Percentiles rank a stretch among this genome's conserved stretches.
Conservation (phyloP, 768 basidiomycete genomes). For the Amanita jacksonii region DNA sequence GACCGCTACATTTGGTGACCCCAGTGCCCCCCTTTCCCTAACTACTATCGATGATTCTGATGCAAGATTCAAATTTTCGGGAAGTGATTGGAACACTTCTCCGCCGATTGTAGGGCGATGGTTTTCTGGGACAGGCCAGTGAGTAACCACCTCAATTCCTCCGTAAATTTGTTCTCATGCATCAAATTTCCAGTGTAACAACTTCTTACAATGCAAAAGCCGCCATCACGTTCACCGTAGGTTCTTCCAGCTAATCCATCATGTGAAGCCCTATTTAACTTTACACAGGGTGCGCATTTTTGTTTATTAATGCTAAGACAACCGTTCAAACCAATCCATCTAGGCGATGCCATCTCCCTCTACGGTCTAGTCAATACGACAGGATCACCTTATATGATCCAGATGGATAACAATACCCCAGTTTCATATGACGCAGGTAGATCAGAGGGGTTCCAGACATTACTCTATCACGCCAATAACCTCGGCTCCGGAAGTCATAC, state of each 20-base stretch:
- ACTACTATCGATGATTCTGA: conserved; percentile 1
- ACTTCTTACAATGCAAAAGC: background rate
- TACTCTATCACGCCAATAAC: conserved; percentile 8
- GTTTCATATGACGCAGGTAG: background rate
- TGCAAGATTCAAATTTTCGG: background rate
- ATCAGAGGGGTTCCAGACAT: background rate
- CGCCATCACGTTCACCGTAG: background rate
- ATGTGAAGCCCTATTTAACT: background rate
- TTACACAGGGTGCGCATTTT: conserved; percentile 2
- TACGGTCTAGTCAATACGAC: conserved; percentile 1
- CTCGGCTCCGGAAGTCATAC: conserved; percentile 7
- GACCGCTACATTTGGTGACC: conserved; percentile 2
- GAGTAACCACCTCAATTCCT: background rate
- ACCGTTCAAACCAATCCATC: background rate
- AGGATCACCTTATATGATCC: background rate
- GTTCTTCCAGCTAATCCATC: too few species aligned
- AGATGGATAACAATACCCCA: background rate
- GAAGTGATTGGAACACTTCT: conserved; percentile 3
- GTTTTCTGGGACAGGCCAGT: conserved; percentile 6
- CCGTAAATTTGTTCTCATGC: background rate
- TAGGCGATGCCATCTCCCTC: conserved; percentile 7
- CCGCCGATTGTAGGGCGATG: background rate
- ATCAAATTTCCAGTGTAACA: background rate
- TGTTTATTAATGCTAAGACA: background rate
- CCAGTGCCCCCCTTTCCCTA: background rate